phyloP scores from a whole-genome alignment of 176 grass and related monocot species.

The Zoysia pacifica region DNA sequence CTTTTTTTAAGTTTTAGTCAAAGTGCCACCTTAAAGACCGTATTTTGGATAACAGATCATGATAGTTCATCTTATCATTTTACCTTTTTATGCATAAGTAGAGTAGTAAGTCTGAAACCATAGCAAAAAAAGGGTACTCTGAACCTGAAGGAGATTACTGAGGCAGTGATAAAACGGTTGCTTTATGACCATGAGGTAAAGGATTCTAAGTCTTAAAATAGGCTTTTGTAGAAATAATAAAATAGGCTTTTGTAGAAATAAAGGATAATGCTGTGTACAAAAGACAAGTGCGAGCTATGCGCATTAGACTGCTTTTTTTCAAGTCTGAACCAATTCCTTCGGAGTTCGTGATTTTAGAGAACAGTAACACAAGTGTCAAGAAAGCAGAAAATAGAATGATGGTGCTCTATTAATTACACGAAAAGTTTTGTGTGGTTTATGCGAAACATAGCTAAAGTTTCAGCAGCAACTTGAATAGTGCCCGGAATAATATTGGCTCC shows the following conservation, averaged over 20 bases:
- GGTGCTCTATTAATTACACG: background rate
- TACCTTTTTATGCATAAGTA: background rate
- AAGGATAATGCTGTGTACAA: too few species aligned
- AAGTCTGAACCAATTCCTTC: too few species aligned
- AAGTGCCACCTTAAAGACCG: background rate
- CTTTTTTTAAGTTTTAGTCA: background rate
- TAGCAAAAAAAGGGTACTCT: too few species aligned
- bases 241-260: too few species aligned
- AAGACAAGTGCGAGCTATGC: too few species aligned
- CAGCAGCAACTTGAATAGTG: background rate
- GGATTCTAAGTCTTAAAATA: too few species aligned
- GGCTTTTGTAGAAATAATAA: too few species aligned
- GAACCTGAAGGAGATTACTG: too few species aligned
- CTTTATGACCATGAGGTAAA: too few species aligned
- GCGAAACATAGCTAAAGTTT: background rate
- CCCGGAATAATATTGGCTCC: background rate
- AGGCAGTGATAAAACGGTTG: too few species aligned
- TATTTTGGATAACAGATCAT: background rate
- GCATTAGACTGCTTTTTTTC: too few species aligned
- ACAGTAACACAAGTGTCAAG: background rate
- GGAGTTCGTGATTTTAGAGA: background rate
- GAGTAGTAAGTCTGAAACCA: too few species aligned
- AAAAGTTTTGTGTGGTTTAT: background rate
- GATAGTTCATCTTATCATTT: background rate
- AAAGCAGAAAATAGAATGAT: background rate